Conservation (phyloP, 352 stramenopile genomes). For the Pythium sukuiense region DNA sequence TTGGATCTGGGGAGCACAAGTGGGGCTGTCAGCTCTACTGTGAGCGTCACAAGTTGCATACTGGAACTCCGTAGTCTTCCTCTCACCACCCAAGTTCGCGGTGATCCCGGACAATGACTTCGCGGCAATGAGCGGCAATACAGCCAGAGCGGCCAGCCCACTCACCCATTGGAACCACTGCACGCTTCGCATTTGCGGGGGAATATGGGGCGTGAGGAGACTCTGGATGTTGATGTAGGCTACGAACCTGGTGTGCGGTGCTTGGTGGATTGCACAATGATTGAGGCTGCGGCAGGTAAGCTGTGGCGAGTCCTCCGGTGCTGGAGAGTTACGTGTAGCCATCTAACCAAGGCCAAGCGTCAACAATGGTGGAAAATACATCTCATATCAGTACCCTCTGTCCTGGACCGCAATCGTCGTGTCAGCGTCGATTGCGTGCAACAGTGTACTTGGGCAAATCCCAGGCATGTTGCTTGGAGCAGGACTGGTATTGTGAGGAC, state of each 20-base stretch:
- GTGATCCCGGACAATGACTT: too few relatives aligned
- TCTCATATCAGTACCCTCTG: neutral
- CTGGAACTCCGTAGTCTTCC: too few relatives aligned
- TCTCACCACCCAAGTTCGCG: too few relatives aligned
- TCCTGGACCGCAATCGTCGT: neutral
- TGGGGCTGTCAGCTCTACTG: too few relatives aligned
- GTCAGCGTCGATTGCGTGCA: neutral
- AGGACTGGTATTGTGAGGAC: neutral
- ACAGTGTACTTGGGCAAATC: neutral
- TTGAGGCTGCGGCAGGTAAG: too few relatives aligned
- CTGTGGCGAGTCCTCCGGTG: neutral
- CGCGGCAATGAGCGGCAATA: neutral
- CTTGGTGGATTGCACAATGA: neutral
- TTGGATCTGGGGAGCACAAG: conserved; percentile 37
- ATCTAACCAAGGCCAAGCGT: neutral
- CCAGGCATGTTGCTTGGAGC: too few relatives aligned
- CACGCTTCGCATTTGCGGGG: neutral
- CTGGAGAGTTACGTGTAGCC: neutral
- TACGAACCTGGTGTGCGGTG: neutral
- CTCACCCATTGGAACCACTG: neutral
- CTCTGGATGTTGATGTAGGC: neutral
- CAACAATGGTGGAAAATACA: neutral
- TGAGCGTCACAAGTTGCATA: too few relatives aligned
- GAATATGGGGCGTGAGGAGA: too few relatives aligned
- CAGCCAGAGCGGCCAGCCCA: neutral